A percentile compares a stretch with the other conserved stretches of the same genome.
Conservation (phyloP, 257 asterid species). For the Gardenia jasminoides region DNA sequence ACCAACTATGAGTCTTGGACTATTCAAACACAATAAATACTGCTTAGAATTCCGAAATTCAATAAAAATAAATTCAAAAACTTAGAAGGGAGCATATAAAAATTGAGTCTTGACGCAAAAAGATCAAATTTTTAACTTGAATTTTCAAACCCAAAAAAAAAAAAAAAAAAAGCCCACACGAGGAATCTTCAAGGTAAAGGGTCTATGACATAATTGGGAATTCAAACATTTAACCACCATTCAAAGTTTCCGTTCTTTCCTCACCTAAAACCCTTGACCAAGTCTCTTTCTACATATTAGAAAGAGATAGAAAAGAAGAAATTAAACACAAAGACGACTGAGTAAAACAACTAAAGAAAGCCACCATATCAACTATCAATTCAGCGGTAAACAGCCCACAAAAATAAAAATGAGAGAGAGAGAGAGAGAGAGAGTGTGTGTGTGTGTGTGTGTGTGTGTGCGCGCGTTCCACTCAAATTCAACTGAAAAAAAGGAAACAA, state of each 20-base stretch:
- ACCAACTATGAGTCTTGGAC: conserved; percentile 8
- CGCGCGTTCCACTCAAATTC: conserved; percentile 41
- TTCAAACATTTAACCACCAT: conserved; percentile 21
- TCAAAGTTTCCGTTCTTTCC: conserved; percentile 30
- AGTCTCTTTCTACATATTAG: conserved; percentile 13
- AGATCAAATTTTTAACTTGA: conserved; percentile 17
- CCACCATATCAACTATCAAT: conserved; percentile 29
- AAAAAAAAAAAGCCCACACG: background rate
- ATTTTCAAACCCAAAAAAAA: conserved; percentile 17
- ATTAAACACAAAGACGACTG: conserved; percentile 43
- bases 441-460: too few relatives aligned
- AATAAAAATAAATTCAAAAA: conserved; percentile 6
- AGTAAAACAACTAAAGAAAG: conserved; percentile 35
- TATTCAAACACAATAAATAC: conserved; percentile 10
- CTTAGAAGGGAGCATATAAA: conserved; percentile 6
- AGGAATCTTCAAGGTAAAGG: conserved; percentile 16
- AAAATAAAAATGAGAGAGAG: background rate
- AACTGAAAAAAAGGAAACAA: conserved; percentile 2
- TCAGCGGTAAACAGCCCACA: conserved; percentile 24
- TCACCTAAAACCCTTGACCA: conserved; percentile 58
- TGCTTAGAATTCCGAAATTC: conserved; percentile 12
- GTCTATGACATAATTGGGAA: conserved; percentile 9
- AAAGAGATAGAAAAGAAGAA: conserved; percentile 28
- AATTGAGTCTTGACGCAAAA: conserved; percentile 7
- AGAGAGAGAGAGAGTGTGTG: too few relatives aligned